Base-by-base conservation (phyloP, 2,329 filamentous ascomycete species). In the Nemania bipapillata region DNA sequence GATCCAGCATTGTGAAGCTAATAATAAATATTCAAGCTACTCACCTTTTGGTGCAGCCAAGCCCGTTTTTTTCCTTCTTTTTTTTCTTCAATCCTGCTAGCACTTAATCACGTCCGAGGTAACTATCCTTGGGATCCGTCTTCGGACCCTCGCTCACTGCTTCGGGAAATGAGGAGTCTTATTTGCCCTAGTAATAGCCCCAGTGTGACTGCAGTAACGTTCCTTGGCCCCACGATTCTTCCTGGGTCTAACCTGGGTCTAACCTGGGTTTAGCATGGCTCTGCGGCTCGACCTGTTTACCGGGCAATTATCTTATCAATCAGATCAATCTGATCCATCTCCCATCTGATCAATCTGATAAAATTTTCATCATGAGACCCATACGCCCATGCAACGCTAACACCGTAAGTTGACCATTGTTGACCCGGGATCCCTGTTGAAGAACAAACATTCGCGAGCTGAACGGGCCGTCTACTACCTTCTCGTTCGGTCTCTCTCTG, bases 341-440 rank as follows among this genome's bases (percentile, higher is more conserved):
- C 59, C 60, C 45, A 62, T 62, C 47, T 22, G 63, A 66, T 66
- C 60, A 72, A 73, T 74, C 72, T 66, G 71, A 73, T 73, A 68
- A 72, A 69, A 73, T 63, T 72, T 72, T 72, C 66, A 52, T 58
- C 30, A 55, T 42, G 11, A 17, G 58, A 28, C 57, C 65, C 65
- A 59, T 59, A 50, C 9, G 12, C 45, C 22, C 35, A 58, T 60
- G 63, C 64, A 56, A 42, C 60, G 64, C 49, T 57, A 61, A 15
- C 11, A 28, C 12, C 12, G 47, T 37, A 50, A 47, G 26, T 49
- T n/a, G 26, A 28, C n/a, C 37, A 17, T 49, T 28, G n/a, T 58
- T 7, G 12, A 32, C 7, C 53, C 20, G 17, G 4, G 7, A 58
- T 55, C 60, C 68, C 49, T 61, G 68, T 30, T 12, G 49, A 11